These are phyloP conservation scores for Talaromyces verruculosus DNA, from an alignment of 2,329 filamentous ascomycete species.

Conservation along the genomic window DNA sequence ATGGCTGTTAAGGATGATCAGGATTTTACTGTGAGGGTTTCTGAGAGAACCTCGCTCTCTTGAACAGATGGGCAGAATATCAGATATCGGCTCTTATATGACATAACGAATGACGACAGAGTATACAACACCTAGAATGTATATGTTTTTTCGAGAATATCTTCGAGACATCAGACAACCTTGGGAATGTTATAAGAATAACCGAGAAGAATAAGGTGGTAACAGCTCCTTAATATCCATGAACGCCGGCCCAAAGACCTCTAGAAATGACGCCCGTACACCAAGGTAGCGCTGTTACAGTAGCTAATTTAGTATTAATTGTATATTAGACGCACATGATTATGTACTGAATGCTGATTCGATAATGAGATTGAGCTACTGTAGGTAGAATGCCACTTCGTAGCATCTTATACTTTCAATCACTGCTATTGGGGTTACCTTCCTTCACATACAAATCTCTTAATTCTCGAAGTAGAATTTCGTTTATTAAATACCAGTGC, in stretches of 20 bases:
- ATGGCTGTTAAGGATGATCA: constrained; percentile 7
- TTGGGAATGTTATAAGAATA: neutral
- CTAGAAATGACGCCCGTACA: neutral
- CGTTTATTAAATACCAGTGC: neutral
- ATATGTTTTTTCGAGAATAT: neutral
- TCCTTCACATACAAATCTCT: neutral
- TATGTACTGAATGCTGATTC: neutral
- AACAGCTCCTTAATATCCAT: neutral
- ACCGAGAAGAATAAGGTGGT: neutral
- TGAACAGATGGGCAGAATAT: neutral
- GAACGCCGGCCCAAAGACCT: neutral
- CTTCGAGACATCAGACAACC: neutral
- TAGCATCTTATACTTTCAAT: neutral
- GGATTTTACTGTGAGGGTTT: constrained; percentile 1
- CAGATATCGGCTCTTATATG: neutral
- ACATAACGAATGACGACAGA: neutral
- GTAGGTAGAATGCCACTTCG: neutral
- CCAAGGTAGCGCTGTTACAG: neutral
- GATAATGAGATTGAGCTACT: neutral
- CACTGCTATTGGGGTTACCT: neutral
- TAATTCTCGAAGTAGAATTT: neutral
- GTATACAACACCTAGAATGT: neutral
- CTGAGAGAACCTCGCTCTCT: neutral
- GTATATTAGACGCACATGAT: neutral
- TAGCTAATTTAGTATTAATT: neutral